Base-by-base conservation (phyloP, 176 grass and related monocot species). In the Tuctoria greenei region DNA sequence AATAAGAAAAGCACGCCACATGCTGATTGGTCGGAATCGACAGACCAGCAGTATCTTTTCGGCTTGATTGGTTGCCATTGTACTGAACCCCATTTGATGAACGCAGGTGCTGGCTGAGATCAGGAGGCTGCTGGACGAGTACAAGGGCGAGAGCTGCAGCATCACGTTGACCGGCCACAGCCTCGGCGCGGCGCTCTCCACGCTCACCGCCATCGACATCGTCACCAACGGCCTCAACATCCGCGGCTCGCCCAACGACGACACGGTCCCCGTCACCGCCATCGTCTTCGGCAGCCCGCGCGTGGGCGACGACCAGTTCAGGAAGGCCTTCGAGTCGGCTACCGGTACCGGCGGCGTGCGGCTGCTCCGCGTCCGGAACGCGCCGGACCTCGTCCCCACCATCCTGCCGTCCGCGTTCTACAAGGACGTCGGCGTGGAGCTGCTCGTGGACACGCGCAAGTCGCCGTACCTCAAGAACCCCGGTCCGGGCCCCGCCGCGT, bases 91-190 rank as follows among this genome's bases (percentile, higher is more conserved):
- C 1, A 21, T 21, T 37, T 34, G 39, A 58, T 58, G 3, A 25
- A 13, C 10, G 15, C 84, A 90, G 91, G 87, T 72, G 4, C 13
- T 90, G 52, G 42, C 39, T 4, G 87, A 93, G 72, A 50, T 90
- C 5, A 38, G 31, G 60, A 50, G 78, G 25, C 61, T 93, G 0
- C 52, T 93, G 51, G 71, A 77, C 4, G 31, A 15, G 4, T 93
- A 90, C 85, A 61, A 88, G 71, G 56, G 67, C 61, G 75, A 93
- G 82, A 73, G 47, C 44, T 87, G 78, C 55, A 93, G 91, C 79
- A 90, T 93, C 82, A 93, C 84, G 65, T 1, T 93, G 0, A 90
- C 91, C 28, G 91, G 91, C 0, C 91, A 93, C 84, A 93, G 91
- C 78, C 91, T 93, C 20, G 91, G 91, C 67, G 84, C 59, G 10